Base-by-base conservation (phyloP, 23 red algal genomes). In the Gracilariopsis chorda region DNA sequence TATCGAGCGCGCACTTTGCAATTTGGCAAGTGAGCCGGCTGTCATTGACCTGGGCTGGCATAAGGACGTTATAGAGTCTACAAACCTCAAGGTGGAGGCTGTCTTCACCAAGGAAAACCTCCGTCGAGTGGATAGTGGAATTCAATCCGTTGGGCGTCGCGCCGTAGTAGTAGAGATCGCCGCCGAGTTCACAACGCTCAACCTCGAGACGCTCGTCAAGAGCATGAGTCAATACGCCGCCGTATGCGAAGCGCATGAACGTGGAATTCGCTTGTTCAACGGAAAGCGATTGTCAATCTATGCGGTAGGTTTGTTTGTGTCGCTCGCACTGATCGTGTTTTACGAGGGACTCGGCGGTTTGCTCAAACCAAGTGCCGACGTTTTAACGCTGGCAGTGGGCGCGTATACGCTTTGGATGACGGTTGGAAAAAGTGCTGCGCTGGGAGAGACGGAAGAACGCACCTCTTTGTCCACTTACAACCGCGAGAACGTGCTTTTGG, bases 401-500 rank as follows among this genome's bases (percentile, higher is more conserved):
- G 82, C 82, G 9, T 87, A 68, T 41, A 87, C 82, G 43, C 48
- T 87, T 30, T 87, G 82, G 82, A 87, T 87, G 82, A 87, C 82
- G 48, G 25, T 87, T 23, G 82, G 82, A 27, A 87, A 87, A 51
- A 87, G 82, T 42, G 82, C 82, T 11, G 82, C 82, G n/a, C 65
- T 87, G 45, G 82, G 82, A 28, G 82, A 87, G 20, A 87, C 82
- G 49, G 59, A 87, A 63, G 82, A 87, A 42, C 29, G 53, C 46
- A 87, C 82, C 27, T 14, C 32, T 12, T 36, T 56, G 44, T 14
- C 36, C 24, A 14, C 47, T 13, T 14, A 16, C 25, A 51, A 35
- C 13, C 42, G 82, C 52, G 64, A 87, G 5, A 87, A 87, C 46
- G 7, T 87, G 44, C 65, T 87, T 30, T 43, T 87, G 82, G 60